These are phyloP conservation scores for Elsinoe perseae DNA, from an alignment of 2,329 filamentous ascomycete genomes.

Conservation along the genomic window DNA sequence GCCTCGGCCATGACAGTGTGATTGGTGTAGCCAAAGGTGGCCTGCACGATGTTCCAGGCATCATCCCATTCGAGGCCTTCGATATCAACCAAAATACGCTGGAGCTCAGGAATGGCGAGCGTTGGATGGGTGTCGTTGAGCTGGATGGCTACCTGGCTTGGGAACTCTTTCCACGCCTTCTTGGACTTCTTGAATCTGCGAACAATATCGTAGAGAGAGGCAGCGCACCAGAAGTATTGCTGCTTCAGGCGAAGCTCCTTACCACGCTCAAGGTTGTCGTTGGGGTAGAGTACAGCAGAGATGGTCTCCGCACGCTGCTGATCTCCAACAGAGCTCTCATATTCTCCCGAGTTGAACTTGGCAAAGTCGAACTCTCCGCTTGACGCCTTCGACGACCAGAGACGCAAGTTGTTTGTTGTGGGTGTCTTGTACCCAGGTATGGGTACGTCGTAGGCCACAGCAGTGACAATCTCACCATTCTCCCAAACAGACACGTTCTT, in stretches of 20 bases:
- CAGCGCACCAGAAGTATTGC: constrained; percentile 99
- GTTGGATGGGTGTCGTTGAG: constrained; percentile 98
- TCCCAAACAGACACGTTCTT: constrained; percentile 75
- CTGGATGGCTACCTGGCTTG: constrained; percentile 93
- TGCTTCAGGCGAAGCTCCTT: constrained; percentile 98
- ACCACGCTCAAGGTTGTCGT: constrained; percentile 79
- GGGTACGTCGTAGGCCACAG: constrained; percentile 82
- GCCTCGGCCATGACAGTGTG: constrained; percentile 96
- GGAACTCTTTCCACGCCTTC: constrained; percentile 82
- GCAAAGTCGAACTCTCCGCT: constrained; percentile 98
- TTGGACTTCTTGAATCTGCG: constrained; percentile 97
- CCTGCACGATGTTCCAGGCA: constrained; percentile 65
- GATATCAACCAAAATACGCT: constrained; percentile 80
- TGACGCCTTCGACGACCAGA: constrained; percentile 97
- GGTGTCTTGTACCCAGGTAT: constrained; percentile 81
- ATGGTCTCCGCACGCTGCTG: constrained; percentile 99
- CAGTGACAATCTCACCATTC: constrained; percentile 83
- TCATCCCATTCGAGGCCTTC: constrained; percentile 91
- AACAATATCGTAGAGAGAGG: constrained; percentile 91
- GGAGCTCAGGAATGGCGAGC: constrained; percentile 88
- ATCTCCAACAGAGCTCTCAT: constrained; percentile 95
- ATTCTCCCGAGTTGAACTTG: constrained; percentile 97
- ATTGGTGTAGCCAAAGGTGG: constrained; percentile 90
- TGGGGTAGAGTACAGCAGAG: constrained; percentile 92
- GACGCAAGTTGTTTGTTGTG: constrained; percentile 89